A percentile compares a stretch with the other conserved stretches of the same genome.
These are phyloP conservation scores for Magnaporthiopsis incrustans DNA, from an alignment of 2,329 filamentous ascomycete genomes.

Conservation along the genomic window DNA sequence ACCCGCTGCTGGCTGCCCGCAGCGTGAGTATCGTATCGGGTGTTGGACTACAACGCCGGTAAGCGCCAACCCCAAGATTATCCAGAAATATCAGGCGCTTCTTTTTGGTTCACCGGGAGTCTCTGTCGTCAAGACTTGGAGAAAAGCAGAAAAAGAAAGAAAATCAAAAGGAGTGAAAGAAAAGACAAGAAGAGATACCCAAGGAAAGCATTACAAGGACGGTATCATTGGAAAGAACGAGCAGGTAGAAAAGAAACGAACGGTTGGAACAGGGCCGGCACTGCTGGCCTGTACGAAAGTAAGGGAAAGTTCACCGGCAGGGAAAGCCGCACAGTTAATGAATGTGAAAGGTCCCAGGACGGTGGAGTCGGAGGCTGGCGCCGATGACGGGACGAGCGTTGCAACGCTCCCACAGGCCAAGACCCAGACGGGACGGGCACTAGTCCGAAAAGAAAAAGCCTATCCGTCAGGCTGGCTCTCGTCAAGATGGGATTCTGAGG, in stretches of 20 bases:
- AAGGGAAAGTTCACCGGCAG: neutral
- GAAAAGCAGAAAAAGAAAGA: neutral
- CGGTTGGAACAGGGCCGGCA: neutral
- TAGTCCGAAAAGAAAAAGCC: neutral
- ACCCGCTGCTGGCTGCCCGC: neutral
- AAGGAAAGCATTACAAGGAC: neutral
- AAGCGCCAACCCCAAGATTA: neutral
- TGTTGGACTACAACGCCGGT: neutral
- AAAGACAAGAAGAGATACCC: neutral
- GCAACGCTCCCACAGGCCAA: neutral
- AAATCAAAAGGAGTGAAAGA: neutral
- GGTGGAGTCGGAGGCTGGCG: neutral
- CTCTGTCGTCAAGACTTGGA: neutral
- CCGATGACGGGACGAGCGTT: neutral
- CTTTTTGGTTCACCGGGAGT: neutral
- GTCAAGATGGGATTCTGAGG: neutral
- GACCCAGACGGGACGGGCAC: too few relatives aligned
- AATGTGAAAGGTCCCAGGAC: neutral
- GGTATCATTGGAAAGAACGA: neutral
- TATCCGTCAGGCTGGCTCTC: neutral
- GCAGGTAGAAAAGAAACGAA: neutral
- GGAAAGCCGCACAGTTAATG: neutral
- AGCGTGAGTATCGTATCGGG: neutral
- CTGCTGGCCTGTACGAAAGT: neutral
- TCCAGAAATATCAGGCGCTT: neutral